Base-by-base conservation (phyloP, 2,329 filamentous ascomycete genomes). In the Pezicula rhizophila region DNA sequence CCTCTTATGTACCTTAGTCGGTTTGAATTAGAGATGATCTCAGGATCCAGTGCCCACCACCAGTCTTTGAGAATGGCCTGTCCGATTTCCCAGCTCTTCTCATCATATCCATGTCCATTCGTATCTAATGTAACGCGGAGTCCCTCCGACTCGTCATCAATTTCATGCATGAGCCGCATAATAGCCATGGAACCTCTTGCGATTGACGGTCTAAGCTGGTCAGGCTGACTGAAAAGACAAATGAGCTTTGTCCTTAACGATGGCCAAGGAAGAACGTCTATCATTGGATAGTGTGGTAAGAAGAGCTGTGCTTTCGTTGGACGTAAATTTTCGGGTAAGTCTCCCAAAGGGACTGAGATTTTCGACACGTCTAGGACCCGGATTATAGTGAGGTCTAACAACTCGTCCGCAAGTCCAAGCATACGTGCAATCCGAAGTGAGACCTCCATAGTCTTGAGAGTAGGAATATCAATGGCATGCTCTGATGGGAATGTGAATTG, bases 71-170 rank as follows among this genome's bases (percentile, higher is more conserved):
- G 45, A 26, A 54, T 38, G 5, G 45, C 43, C 49, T 54, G 52
- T 42, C 52, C 52, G 17, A 54, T 37, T 47, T 54, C 52, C 52
- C 52, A 54, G 44, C 41, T 52, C 12, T 49, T 49, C 25, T 28
- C 33, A 47, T 50, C 42, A 45, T 49, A 49, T 25, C 46, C 42
- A 34, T 45, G 26, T 42, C 47, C 49, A 38, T 35, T 41, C n/a
- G 14, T 34, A 42, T 45, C 46, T 18, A 42, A 33, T 35, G 28
- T 49, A 41, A 52, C 45, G 28, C 50, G 41, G 11, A 54, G 44
- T 46, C 52, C 52, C 46, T 54, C 52, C n/a, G 52, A 40, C 44
- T 47, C 42, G 37, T 52, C 50, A 50, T 54, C 52, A 41, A 54
- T 15, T 46, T 33, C 50, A 43, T 50, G 40, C 20, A 52, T 42